phyloP scores from a whole-genome alignment of 768 basidiomycete genomes.

The Mycena galopus region DNA sequence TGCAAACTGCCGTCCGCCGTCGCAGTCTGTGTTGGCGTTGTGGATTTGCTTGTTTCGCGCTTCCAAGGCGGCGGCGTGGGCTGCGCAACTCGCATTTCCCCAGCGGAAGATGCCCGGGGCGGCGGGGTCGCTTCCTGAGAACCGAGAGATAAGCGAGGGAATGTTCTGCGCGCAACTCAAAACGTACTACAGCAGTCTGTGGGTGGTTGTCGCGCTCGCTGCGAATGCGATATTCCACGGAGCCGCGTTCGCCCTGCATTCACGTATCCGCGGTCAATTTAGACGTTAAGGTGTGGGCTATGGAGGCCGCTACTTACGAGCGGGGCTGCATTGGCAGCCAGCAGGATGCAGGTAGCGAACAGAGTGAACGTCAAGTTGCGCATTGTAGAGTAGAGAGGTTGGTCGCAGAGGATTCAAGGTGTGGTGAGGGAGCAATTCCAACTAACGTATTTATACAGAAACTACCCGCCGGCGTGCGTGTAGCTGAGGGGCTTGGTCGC shows the following conservation, averaged over 20 bases:
- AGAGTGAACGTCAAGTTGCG: neutral
- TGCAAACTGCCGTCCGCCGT: neutral
- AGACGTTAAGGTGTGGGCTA: neutral
- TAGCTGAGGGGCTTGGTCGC: neutral
- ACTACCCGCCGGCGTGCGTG: neutral
- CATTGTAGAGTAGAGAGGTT: conserved; percentile 5
- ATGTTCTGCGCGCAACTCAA: neutral
- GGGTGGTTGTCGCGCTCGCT: conserved; percentile 1
- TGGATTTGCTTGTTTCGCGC: no score
- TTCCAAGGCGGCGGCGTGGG: neutral
- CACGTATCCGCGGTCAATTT: conserved; percentile 13
- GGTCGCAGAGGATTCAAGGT: neutral
- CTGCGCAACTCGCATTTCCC: neutral
- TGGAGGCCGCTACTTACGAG: conserved; percentile 18
- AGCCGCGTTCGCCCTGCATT: conserved; percentile 14
- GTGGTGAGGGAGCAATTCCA: neutral
- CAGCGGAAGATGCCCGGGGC: neutral
- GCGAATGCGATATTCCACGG: neutral
- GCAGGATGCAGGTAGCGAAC: neutral
- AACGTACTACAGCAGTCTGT: conserved; percentile 11
- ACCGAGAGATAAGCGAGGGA: conserved; percentile 1
- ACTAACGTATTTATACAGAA: conserved; percentile 19
- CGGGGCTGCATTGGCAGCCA: conserved; percentile 13
- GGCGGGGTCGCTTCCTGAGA: conserved; percentile 6
- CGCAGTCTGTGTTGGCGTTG: no score